Evolutionary conservation across 495 filamentous ascomycete species (phyloP), one percentile per base, ranked within the genome.

Genomic region (Hyaloscypha finlandica): DNA sequence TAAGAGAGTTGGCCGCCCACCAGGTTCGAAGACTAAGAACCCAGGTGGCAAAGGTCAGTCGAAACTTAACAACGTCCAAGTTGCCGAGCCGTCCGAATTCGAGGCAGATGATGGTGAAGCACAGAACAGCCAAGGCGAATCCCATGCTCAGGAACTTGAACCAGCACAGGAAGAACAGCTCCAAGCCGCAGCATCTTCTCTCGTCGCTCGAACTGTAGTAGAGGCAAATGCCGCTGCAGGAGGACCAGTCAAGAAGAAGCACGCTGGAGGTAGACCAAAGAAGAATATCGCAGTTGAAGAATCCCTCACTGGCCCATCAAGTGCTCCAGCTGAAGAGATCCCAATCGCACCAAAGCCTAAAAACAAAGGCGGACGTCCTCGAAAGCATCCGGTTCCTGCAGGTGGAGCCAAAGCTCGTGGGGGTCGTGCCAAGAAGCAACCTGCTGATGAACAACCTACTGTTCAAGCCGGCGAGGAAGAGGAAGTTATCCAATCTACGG

Each of bases 381-480:
- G 51, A 25, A 62, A 68, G 59, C 16, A 62, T 58, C 54, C 45
- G 9, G 59, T 33, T 30, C 19, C 59, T 20, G 30, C 45, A 61
- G 57, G 20, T 29, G 25, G 33, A 14, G 54, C 20, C n/a, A 39
- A 37, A 12, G 22, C 52, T 54, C 48, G 57, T 55, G 30, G 39
- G 45, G 35, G 55, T 22, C 54, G 54, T 31, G 20, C 30, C 16
- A 67, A 67, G 58, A 60, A 56, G 6, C 31, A 65, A 32, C 14
- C 52, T 37, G n/a, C 31, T 16, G 31, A 35, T 16, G 33, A 53
- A 19, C 42, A 48, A 48, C 4, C 42, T 48, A 12, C 42, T 48
- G 42, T 48, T 22, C 75, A 76, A 8, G 70, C 73, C 12, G 73
- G 70, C 6, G 61, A 68, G 4, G 74, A 71, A 11, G 71, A 75